Evolutionary conservation across 2,329 filamentous ascomycete genomes (phyloP).

Genomic region (Rutstroemia sp.): DNA sequence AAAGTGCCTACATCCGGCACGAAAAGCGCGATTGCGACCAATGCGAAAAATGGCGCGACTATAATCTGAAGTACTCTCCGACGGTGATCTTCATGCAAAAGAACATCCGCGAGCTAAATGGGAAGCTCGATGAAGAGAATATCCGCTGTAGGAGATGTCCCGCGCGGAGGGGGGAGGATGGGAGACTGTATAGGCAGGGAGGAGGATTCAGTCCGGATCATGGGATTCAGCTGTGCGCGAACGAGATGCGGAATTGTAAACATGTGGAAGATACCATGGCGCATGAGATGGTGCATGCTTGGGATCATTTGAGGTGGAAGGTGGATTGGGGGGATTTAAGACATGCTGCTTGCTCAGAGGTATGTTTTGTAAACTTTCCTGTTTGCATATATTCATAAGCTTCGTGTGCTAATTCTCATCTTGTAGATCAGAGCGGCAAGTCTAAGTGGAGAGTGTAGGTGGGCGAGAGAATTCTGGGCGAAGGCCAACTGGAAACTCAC

Average conservation of each 20-base stretch:
- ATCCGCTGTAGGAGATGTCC: constrained; percentile 78
- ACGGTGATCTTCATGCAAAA: constrained; percentile 80
- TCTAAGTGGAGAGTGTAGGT: constrained; percentile 89
- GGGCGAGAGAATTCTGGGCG: constrained; percentile 77
- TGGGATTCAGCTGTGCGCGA: constrained; percentile 88
- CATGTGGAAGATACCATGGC: constrained; percentile 91
- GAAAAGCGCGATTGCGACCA: constrained; percentile 71
- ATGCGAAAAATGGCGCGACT: constrained; percentile 78
- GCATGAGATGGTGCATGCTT: constrained; percentile 97
- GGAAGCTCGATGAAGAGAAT: constrained; percentile 63
- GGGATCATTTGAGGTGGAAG: constrained; percentile 87
- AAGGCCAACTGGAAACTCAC: constrained; percentile 82
- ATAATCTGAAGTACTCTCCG: constrained; percentile 76
- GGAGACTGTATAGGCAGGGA: constrained; percentile 52
- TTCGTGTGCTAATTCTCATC: constrained; percentile 14
- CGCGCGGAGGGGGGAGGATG: constrained; percentile 38
- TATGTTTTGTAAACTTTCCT: constrained; percentile 32
- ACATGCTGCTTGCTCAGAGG: constrained; percentile 92
- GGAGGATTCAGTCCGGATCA: constrained; percentile 83
- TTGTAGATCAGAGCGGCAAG: constrained; percentile 81
- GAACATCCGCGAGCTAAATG: constrained; percentile 73
- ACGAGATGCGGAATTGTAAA: constrained; percentile 71
- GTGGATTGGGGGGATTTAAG: constrained; percentile 74
- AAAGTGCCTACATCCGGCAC: constrained; percentile 65
- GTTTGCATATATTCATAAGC: not conserved